Base-by-base conservation (phyloP, 2,329 filamentous ascomycete species). In the Nemania sp. region DNA sequence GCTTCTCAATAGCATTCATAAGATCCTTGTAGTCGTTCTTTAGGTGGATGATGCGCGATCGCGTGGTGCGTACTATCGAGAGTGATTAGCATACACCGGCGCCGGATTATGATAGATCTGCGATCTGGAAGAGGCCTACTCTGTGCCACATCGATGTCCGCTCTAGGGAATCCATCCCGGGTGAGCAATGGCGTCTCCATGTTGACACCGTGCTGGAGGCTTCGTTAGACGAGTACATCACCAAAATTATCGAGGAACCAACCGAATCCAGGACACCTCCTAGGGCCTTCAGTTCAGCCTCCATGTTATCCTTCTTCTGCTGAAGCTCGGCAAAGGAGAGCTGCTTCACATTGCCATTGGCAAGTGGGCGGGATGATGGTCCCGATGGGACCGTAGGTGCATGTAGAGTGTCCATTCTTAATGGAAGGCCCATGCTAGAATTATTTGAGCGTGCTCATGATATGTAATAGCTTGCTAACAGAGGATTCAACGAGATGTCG, bases 101-200 rank as follows among this genome's bases (percentile, higher is more conserved):
- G 11, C 32, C 32, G 2, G 7, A 2, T 8, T 10, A 13, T 20
- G 38, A 10, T 26, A 13, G 18, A 32, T 47, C 55, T 2, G n/a
- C 15, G 58, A 53, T 5, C 22, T 35, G 41, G 20, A 45, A 10
- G 59, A 59, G 38, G 63, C 85, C 72, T 89, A 96, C 93, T 96
- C 82, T 98, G 95, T 27, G 96, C 92, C 70, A 99, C 92, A 79
- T 99, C 96, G 71, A 99, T 90, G 80, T 99, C 96, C 75, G 93
- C 91, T 77, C 96, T 89, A 35, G 96, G 96, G 78, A 93, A 99
- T 55, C 96, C 96, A 81, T 98, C 96, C 69, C 90, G 88, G 15
- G 95, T 98, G 26, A 93, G 89, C 45, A 99, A 88, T 66, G 89
- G 86, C 7, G 96, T 98, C 75, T 91, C 90, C 96, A 99, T 99